Base-by-base conservation (phyloP, 805 yeast genomes). In the Peterozyma toletana region DNA sequence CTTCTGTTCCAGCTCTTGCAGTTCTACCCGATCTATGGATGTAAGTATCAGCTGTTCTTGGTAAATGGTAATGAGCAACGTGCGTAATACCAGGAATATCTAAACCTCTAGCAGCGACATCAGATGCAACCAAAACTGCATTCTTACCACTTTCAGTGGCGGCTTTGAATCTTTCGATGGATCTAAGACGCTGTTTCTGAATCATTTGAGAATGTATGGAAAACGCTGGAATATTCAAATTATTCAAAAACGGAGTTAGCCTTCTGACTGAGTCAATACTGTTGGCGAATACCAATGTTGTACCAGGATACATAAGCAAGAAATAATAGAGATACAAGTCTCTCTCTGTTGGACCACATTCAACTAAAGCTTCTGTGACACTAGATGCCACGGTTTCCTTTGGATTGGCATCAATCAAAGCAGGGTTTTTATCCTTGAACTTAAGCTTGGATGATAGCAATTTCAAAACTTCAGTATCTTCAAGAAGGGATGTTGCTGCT, bases 11-110 rank as follows among this genome's bases (percentile, higher is more conserved):
- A 1, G 95, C 97, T 70, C 99, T 83, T 0, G 96, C 98, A n/a
- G 99, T 93, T 75, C 99, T 81, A 48, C 99, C 99, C 1, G 96
- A 86, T 61, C 99, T 76, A 64, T 93, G 99, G 53, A 93, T 82
- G 58, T 93, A 93, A 41, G 88, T 80, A 57, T 93, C 99, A 0
- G 97, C 97, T 13, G 95, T 73, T 49, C 98, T 73, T 10, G 99
- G 98, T 49, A 93, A 71, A 63, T 93, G 97, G 58, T 91, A 93
- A 62, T 93, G 99, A 16, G 91, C 86, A 40, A 93, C 98, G 62
- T 93, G 98, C 53, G 89, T 83, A 41, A 93, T 90, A 39, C 75
- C 77, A 2, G 95, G 84, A 43, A 93, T 88, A 70, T 93, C 99
- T 47, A 93, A 73, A 47, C 99, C 99, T 70, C 99, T 78, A 3